Percentiles rank a stretch among this genome's conserved stretches.
Conservation (phyloP, 2,329 filamentous ascomycete genomes). For the Thielaviopsis ethacetica region DNA sequence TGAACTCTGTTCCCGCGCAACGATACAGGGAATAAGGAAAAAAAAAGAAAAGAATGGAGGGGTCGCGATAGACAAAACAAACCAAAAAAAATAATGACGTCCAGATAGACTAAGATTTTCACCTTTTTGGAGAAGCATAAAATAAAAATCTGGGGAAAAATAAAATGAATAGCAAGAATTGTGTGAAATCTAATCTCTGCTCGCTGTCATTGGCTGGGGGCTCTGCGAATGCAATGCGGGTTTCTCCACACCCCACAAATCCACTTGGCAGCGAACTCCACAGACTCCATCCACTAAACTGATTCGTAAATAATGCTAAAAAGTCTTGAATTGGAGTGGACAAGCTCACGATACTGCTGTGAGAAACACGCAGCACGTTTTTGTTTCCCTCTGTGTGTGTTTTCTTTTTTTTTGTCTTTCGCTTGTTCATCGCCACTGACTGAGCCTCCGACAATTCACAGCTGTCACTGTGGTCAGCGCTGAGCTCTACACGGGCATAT, state of each 20-base stretch:
- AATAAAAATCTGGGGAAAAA: conserved; percentile 4
- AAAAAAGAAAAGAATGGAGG: no score
- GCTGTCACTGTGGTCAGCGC: no score
- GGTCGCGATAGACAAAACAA: neutral
- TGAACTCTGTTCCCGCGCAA: no score
- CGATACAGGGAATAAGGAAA: no score
- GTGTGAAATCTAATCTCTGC: neutral
- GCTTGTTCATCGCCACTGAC: neutral
- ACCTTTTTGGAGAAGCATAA: neutral
- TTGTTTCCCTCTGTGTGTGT: neutral
- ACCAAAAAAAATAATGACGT: neutral
- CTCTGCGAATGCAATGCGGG: no score
- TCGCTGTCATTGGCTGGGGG: no score
- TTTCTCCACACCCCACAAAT: neutral
- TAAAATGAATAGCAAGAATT: neutral
- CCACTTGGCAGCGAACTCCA: neutral
- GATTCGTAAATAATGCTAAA: no score
- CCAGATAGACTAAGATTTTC: neutral
- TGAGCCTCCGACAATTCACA: no score
- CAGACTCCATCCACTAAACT: neutral
- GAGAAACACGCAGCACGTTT: no score
- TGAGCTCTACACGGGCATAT: no score
- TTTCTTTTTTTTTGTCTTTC: neutral
- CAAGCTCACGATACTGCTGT: no score
- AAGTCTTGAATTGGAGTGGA: no score